phyloP scores from a whole-genome alignment of 1,284 basidiomycete genomes.

The Cryptococcus hybrid region DNA sequence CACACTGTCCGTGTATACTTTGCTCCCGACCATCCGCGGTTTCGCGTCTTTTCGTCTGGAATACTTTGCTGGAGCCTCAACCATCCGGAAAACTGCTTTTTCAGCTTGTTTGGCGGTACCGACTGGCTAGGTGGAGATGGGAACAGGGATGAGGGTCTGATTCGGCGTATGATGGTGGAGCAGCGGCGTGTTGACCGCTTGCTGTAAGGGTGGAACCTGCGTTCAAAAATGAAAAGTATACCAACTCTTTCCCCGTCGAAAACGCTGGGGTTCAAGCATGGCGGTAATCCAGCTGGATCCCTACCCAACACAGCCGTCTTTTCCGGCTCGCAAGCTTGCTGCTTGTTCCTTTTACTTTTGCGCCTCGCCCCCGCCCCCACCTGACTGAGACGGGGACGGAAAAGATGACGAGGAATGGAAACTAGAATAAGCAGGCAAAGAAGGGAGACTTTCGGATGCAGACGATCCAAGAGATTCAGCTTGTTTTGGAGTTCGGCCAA shows the following conservation, averaged over 20 bases:
- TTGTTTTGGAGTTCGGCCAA: constrained; percentile 6
- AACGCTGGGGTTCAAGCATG: too few relatives aligned
- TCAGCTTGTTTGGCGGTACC: not conserved
- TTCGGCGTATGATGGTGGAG: not conserved
- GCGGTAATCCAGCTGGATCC: too few relatives aligned
- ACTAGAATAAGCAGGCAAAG: not conserved
- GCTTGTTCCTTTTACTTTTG: too few relatives aligned
- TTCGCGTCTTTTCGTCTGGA: not conserved
- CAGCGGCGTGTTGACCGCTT: not conserved
- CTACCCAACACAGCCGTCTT: too few relatives aligned
- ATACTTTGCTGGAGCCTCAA: not conserved
- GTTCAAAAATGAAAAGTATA: too few relatives aligned
- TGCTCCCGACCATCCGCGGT: not conserved
- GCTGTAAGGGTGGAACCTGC: too few relatives aligned
- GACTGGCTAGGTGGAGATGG: too few relatives aligned
- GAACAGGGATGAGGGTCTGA: not conserved
- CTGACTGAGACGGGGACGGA: too few relatives aligned
- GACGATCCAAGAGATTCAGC: not conserved
- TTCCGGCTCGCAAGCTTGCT: too few relatives aligned
- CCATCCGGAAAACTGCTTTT: constrained; percentile 1
- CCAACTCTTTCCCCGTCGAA: too few relatives aligned
- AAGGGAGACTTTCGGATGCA: not conserved
- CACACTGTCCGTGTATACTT: constrained; percentile 4
- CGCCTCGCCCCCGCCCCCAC: too few relatives aligned
- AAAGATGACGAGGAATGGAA: too few relatives aligned